Base-by-base conservation (phyloP, 2,329 filamentous ascomycete species). In the Ustulina deusta region DNA sequence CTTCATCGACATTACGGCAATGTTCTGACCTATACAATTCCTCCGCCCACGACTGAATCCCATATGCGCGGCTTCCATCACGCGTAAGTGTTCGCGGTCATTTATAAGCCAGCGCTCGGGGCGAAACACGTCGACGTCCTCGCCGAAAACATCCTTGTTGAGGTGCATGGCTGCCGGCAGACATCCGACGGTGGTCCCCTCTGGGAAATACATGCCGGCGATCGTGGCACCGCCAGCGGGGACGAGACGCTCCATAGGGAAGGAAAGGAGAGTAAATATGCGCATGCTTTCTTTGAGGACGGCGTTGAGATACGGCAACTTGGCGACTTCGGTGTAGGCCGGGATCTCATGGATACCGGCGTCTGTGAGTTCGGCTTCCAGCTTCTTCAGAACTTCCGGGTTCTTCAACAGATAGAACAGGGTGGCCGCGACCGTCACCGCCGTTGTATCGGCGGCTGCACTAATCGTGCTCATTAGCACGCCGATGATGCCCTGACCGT, bases 141-240 rank as follows among this genome's bases (percentile, higher is more conserved):
- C 73, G 0, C 89, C 88, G 69, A 89, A 91, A 3, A 90, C 76
- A 32, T 85, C 82, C 3, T 81, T 79, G 5, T 85, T 79, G 0
- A 85, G 83, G 71, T 91, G 87, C 5, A 91, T 77, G 1, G 89
- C 87, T 86, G 86, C 90, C 0, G 87, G 81, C 71, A 85, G 89
- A 74, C 85, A 88, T 11, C 88, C 88, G 1, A 90, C 85, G 52
- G 87, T 85, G 0, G 87, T 89, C 52, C 55, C 29, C 46, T 64
- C 66, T 11, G 69, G 66, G 10, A 71, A 64, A 44, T 38, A 60
- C 4, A 66, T 51, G 1, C 9, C 87, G 0, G 85, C 83, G 10
- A 91, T 79, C 58, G 80, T 82, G 15, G 82, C 72, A 0, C 85
- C 86, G 10, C 82, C 80, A 27, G 89, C 76, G 0, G 89, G 89